Evolutionary conservation across 495 filamentous ascomycete genomes (phyloP).

Genomic region (Trichoderma parareesei): DNA sequence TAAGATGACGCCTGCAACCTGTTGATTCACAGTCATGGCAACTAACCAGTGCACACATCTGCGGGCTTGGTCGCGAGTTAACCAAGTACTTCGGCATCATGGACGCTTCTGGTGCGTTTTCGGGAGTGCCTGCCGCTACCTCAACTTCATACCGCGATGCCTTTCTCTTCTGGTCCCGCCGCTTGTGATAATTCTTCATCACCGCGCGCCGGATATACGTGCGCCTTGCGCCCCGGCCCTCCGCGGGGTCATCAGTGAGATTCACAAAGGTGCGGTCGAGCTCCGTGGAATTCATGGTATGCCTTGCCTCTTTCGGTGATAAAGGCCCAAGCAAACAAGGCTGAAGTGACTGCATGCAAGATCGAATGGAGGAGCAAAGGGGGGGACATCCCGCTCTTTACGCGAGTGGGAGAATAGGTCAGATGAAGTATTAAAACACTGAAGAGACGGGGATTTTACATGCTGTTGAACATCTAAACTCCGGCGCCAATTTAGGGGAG

Average conservation of each 20-base stretch:
- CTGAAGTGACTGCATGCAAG: too few relatives aligned
- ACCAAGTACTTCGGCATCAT: not conserved
- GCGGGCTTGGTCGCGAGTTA: not conserved
- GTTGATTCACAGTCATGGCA: not conserved
- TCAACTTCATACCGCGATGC: not conserved
- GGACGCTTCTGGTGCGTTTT: too few relatives aligned
- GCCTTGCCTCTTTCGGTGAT: not conserved
- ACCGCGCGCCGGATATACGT: not conserved
- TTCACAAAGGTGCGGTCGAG: conserved; percentile 1
- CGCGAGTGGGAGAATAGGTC: too few relatives aligned
- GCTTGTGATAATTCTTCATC: not conserved
- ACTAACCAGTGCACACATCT: not conserved
- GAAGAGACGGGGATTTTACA: not conserved
- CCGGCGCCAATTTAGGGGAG: not conserved
- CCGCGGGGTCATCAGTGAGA: not conserved
- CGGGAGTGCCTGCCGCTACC: not conserved
- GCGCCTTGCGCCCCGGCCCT: conserved; percentile 2
- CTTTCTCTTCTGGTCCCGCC: not conserved
- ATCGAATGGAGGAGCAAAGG: too few relatives aligned
- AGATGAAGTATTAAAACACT: too few relatives aligned
- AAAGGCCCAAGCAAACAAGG: too few relatives aligned
- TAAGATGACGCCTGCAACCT: not conserved
- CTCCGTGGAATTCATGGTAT: not conserved
- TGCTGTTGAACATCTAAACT: not conserved
- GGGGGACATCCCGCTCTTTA: too few relatives aligned